Base-by-base conservation (phyloP, 805 yeast species). In the Candida sakaeoensis region DNA sequence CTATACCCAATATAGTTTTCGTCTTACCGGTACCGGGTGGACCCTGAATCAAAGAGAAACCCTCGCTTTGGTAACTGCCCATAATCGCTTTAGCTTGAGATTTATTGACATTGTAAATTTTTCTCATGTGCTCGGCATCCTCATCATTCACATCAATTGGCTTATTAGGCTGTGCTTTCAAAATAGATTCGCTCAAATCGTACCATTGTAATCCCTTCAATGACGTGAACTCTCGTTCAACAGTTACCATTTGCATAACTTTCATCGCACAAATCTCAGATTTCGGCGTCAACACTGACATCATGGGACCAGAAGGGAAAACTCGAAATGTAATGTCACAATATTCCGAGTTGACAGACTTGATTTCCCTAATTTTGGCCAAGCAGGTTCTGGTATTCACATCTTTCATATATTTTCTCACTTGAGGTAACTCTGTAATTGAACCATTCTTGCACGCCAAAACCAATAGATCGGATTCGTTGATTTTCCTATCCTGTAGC, bases 11-110 rank as follows among this genome's bases (percentile, higher is more conserved):
- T 63, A 95, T 93, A 0, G 99, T 93, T 57, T 91, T 95, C 1
- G 99, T 95, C 59, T 93, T 93, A 68, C 99, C 99, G 0, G 98
- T 91, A 61, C 99, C 99, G 0, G 99, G 99, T 0, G 99, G 99
- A 42, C 97, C 99, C 63, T 93, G 99, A 58, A 93, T 90, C 39
- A 93, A 69, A 0, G 95, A 82, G 55, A 93, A 88, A 0, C 99
- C 99, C 1, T 70, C 69, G 7, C 75, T 68, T 17, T 69, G 58
- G 22, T 80, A 77, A 0, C 95, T 75, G 1, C 88, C 86, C 9
- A 82, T 70, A 43, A 93, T 86, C 0, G 99, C 99, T 22, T 64
- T 71, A 0, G 98, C 98, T 61, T 93, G 99, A 0, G 99, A 91
- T 19, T 74, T 72, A 61, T 95, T 93, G 26, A 90, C 84, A 15